phyloP scores from a whole-genome alignment of 768 basidiomycete species.

The Chalciporus chontae region DNA sequence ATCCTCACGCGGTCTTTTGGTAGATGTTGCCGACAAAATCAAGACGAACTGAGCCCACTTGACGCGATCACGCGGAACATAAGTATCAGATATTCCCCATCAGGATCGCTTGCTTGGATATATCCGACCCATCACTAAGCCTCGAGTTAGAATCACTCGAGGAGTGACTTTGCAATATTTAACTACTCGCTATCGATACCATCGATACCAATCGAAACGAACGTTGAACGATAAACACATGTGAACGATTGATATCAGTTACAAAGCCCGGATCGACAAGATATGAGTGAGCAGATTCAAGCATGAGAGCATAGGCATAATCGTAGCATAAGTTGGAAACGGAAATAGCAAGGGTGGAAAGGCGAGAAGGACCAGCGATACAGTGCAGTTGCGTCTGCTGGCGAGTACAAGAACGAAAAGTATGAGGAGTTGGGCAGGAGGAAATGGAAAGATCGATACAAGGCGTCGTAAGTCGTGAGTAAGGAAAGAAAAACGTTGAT shows the following conservation, averaged over 20 bases:
- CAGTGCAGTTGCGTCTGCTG: not conserved
- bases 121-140: not conserved
- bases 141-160: not conserved
- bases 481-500: not conserved
- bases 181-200: not conserved
- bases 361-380: not conserved
- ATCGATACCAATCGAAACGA: slow-evolving; percentile 1
- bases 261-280: slow-evolving; percentile 12
- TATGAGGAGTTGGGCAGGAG: not conserved
- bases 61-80: not conserved
- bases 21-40: slow-evolving; percentile 23
- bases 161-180: not conserved
- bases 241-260: slow-evolving; percentile 4
- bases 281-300: not conserved
- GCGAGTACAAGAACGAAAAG: slow-evolving; percentile 12
- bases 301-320: not conserved
- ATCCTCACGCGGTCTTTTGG: not conserved
- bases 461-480: not conserved
- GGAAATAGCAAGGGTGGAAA: too few relatives aligned
- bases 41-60: slow-evolving; percentile 22
- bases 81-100: not conserved
- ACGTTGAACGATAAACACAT: not conserved
- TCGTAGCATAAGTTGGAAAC: too few relatives aligned
- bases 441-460: not conserved
- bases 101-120: not conserved